Conservation (phyloP, 2,329 filamentous ascomycete species). For the Macroventuria anomochaeta region DNA sequence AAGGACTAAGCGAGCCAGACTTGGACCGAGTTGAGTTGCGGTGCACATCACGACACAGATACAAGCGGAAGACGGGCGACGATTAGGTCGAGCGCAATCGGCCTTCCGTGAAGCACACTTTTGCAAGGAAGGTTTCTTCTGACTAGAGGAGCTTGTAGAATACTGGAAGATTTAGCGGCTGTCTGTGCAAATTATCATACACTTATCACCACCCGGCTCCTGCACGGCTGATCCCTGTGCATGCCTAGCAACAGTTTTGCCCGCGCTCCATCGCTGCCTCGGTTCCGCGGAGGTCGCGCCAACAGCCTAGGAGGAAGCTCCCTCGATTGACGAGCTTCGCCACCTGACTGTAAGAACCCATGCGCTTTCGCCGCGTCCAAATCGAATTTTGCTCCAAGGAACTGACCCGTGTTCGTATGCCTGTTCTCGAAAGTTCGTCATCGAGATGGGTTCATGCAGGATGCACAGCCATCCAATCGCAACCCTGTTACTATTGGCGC, state of each 20-base stretch:
- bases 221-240: too few relatives aligned
- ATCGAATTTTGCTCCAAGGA: too few relatives aligned
- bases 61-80: constrained; percentile 2
- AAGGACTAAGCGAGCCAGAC: constrained; percentile 71
- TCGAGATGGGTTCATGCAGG: background rate
- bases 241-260: too few relatives aligned
- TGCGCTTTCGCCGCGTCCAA: too few relatives aligned
- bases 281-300: too few relatives aligned
- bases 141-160: constrained; percentile 18
- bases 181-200: constrained; percentile 17
- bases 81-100: background rate
- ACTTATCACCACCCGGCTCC: constrained; percentile 4
- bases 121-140: background rate
- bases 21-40: background rate
- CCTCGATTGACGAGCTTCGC: too few relatives aligned
- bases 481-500: background rate
- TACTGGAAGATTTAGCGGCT: constrained; percentile 21
- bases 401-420: too few relatives aligned
- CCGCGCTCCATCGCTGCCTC: too few relatives aligned
- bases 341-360: too few relatives aligned
- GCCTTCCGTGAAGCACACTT: background rate
- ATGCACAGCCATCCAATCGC: background rate
- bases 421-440: too few relatives aligned
- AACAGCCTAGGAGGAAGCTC: too few relatives aligned
- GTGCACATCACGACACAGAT: constrained; percentile 2